phyloP scores from a whole-genome alignment of 441 rosid species.

The Populus hybrid region DNA sequence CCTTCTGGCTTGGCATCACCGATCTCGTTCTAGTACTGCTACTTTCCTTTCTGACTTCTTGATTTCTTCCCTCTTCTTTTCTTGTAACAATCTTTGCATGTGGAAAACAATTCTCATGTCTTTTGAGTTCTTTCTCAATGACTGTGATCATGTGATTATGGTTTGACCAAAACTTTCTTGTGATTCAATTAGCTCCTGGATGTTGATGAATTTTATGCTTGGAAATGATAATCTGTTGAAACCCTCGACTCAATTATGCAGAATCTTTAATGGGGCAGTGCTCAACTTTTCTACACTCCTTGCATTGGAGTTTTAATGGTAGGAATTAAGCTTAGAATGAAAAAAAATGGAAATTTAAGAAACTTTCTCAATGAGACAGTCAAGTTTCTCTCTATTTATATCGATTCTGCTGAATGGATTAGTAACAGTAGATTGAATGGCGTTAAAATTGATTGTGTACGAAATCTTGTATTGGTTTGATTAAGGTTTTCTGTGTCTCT shows the following conservation, averaged over 20 bases:
- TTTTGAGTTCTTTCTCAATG: neutral
- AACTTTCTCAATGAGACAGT: neutral
- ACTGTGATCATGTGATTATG: neutral
- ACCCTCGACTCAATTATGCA: neutral
- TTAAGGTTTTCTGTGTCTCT: neutral
- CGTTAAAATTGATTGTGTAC: neutral
- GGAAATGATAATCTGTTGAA: neutral
- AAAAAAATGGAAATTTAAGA: neutral
- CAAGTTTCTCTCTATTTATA: neutral
- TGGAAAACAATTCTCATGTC: neutral
- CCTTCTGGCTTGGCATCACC: conserved; percentile 62
- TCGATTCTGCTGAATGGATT: neutral
- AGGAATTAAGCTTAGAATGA: neutral
- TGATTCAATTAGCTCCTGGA: neutral
- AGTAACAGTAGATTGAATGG: neutral
- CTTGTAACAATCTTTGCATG: neutral
- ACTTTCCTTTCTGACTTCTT: neutral
- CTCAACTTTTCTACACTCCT: neutral
- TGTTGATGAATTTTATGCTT: neutral
- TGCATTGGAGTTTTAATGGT: neutral
- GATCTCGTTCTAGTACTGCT: conserved; percentile 62
- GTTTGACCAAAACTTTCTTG: neutral
- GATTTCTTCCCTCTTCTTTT: neutral
- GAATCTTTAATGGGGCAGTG: neutral
- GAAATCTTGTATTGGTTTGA: neutral